phyloP scores from a whole-genome alignment of 2,329 filamentous ascomycete genomes.

The Penicillium nordicum region DNA sequence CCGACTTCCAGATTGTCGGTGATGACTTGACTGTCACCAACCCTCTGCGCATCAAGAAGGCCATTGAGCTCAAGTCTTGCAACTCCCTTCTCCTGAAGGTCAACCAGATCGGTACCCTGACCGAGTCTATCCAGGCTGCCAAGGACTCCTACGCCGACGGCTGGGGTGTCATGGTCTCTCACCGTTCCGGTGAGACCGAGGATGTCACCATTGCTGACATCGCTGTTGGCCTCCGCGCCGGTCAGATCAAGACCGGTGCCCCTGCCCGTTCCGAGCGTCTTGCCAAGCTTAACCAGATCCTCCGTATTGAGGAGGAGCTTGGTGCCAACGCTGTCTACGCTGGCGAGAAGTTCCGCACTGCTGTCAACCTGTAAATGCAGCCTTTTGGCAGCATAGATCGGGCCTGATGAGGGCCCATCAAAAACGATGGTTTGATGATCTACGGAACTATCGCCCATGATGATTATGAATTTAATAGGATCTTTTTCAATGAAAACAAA shows the following conservation, averaged over 20 bases:
- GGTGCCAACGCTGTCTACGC: slow-evolving; percentile 88
- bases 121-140: slow-evolving; percentile 97
- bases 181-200: slow-evolving; percentile 98
- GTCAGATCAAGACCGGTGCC: slow-evolving; percentile 98
- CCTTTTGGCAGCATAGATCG: slow-evolving; percentile 5
- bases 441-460: slow-evolving; percentile 16
- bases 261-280: slow-evolving; percentile 95
- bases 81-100: slow-evolving; percentile 98
- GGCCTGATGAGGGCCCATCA: slow-evolving; percentile 7
- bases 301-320: slow-evolving; percentile 99
- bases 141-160: slow-evolving; percentile 94
- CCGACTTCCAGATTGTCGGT: slow-evolving; percentile 96
- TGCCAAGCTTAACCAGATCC: slow-evolving; percentile 99
- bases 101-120: slow-evolving; percentile 99
- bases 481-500: slow-evolving; percentile 21
- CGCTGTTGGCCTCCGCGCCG: slow-evolving; percentile 90
- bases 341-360: slow-evolving; percentile 84
- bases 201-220: slow-evolving; percentile 99
- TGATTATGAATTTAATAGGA: slow-evolving; percentile 30
- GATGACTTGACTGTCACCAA: slow-evolving; percentile 99
- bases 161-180: slow-evolving; percentile 99
- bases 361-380: slow-evolving; percentile 74
- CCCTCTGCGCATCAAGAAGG: slow-evolving; percentile 98
- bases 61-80: slow-evolving; percentile 97
- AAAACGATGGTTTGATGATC: slow-evolving; percentile 17